These are phyloP conservation scores for Zarea fungicola DNA, from an alignment of 2,329 filamentous ascomycete genomes.

Conservation along the genomic window DNA sequence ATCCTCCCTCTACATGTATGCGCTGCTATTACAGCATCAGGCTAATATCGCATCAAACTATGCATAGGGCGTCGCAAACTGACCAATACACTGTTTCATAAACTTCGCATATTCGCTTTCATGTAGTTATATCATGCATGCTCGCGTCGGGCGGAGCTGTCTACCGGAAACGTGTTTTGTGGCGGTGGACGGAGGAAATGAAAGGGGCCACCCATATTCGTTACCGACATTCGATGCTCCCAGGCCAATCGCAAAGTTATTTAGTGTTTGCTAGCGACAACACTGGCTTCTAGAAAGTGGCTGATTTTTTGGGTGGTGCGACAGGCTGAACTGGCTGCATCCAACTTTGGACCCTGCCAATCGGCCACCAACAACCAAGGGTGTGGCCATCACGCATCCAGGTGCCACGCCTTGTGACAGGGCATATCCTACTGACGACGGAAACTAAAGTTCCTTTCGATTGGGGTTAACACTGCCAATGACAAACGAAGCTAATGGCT, in stretches of 20 bases:
- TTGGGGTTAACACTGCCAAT: neutral
- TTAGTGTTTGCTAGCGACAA: neutral
- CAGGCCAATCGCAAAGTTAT: constrained; percentile 6
- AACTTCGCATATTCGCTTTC: too few relatives aligned
- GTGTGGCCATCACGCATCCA: neutral
- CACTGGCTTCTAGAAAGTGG: constrained; percentile 12
- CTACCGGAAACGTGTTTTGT: constrained; percentile 1
- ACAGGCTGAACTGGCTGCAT: constrained; percentile 6
- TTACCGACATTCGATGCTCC: neutral
- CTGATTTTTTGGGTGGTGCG: constrained; percentile 6
- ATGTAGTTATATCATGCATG: too few relatives aligned
- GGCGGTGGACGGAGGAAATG: constrained; percentile 7
- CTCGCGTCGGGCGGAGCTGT: too few relatives aligned
- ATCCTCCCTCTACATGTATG: too few relatives aligned
- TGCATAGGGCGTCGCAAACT: too few relatives aligned
- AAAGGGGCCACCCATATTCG: constrained; percentile 6
- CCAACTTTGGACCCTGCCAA: constrained; percentile 7
- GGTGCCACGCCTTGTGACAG: constrained; percentile 5
- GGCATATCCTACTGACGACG: neutral
- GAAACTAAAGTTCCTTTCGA: constrained; percentile 6
- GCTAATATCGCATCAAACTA: too few relatives aligned
- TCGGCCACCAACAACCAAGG: constrained; percentile 7
- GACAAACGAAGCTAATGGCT: neutral
- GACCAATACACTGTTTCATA: too few relatives aligned
- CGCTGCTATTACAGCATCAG: too few relatives aligned